These are phyloP conservation scores for Candida suzukii DNA, from an alignment of 805 yeast species.

Conservation along the genomic window DNA sequence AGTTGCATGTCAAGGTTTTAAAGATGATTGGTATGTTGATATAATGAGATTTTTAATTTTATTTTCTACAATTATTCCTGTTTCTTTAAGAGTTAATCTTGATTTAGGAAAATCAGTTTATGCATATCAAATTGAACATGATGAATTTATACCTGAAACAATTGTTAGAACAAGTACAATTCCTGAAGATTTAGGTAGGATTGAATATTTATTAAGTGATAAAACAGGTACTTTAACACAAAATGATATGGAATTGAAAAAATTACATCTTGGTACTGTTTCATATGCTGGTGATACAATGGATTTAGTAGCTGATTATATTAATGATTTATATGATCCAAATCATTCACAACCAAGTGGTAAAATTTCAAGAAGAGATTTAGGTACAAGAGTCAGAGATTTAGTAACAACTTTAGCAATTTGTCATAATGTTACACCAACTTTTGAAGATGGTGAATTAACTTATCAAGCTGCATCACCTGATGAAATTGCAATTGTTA, in stretches of 20 bases:
- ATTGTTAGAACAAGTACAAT: slow-evolving; percentile 95
- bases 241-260: slow-evolving; percentile 95
- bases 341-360: background rate
- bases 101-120: slow-evolving; percentile 95
- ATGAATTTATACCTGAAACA: slow-evolving; percentile 70
- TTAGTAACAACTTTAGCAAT: slow-evolving; percentile 75
- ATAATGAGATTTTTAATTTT: slow-evolving; percentile 84
- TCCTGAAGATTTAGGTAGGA: slow-evolving; percentile 95
- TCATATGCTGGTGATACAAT: slow-evolving; percentile 88
- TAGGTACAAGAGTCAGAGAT: slow-evolving; percentile 72
- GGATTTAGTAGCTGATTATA: slow-evolving; percentile 76
- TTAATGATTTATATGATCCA: slow-evolving; percentile 28
- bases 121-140: slow-evolving; percentile 92
- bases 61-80: slow-evolving; percentile 94
- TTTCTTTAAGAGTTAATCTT: slow-evolving; percentile 85
- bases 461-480: slow-evolving; percentile 98
- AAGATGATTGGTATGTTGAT: slow-evolving; percentile 77
- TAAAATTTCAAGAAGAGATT: slow-evolving; percentile 48
- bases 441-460: slow-evolving; percentile 66
- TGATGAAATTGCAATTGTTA: slow-evolving; percentile 95
- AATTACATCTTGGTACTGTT: slow-evolving; percentile 86
- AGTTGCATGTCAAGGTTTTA: slow-evolving; percentile 76
- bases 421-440: slow-evolving; percentile 98
- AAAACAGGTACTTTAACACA: slow-evolving; percentile 97
- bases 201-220: slow-evolving; percentile 86